These are phyloP conservation scores for Tetraselmis chui DNA, from an alignment of 139 green algal genomes.

Conservation along the genomic window DNA sequence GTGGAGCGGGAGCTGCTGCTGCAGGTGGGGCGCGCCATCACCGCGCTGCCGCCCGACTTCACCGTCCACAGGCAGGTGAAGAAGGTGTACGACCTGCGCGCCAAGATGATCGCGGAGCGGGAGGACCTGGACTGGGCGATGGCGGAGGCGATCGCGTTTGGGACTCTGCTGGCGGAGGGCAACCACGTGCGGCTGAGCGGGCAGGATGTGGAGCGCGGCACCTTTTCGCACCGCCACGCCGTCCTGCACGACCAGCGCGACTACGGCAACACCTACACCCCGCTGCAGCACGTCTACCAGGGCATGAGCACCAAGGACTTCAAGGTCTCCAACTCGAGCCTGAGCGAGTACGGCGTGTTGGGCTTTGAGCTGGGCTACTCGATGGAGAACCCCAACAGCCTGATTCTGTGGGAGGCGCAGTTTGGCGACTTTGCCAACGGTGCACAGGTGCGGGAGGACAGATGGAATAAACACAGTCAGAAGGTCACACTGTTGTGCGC, in stretches of 20 bases:
- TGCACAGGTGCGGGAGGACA: slow-evolving; percentile 61
- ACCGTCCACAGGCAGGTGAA: neutral
- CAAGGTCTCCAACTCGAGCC: slow-evolving; percentile 52
- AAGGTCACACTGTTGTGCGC: no score
- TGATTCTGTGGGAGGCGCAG: slow-evolving; percentile 81
- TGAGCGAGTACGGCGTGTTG: slow-evolving; percentile 59
- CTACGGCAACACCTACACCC: neutral
- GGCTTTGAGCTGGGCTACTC: slow-evolving; percentile 82
- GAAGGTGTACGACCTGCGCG: neutral
- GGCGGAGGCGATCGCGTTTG: slow-evolving; percentile 71
- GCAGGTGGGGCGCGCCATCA: slow-evolving; percentile 52
- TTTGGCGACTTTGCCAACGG: slow-evolving; percentile 90
- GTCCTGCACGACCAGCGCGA: slow-evolving; percentile 75
- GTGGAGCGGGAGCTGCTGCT: slow-evolving; percentile 2
- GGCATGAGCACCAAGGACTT: neutral
- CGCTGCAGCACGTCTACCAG: neutral
- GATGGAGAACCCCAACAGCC: slow-evolving; percentile 39
- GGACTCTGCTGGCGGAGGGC: slow-evolving; percentile 44
- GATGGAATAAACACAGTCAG: no score
- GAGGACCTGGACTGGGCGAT: slow-evolving; percentile 60
- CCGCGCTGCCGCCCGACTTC: neutral
- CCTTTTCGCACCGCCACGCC: slow-evolving; percentile 91
- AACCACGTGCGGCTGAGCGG: slow-evolving; percentile 50
- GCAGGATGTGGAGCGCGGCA: slow-evolving; percentile 94
- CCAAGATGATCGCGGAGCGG: slow-evolving; percentile 32